Evolutionary conservation across 139 green algal species (phyloP).

Genomic region (Klebsormidium nitens): DNA sequence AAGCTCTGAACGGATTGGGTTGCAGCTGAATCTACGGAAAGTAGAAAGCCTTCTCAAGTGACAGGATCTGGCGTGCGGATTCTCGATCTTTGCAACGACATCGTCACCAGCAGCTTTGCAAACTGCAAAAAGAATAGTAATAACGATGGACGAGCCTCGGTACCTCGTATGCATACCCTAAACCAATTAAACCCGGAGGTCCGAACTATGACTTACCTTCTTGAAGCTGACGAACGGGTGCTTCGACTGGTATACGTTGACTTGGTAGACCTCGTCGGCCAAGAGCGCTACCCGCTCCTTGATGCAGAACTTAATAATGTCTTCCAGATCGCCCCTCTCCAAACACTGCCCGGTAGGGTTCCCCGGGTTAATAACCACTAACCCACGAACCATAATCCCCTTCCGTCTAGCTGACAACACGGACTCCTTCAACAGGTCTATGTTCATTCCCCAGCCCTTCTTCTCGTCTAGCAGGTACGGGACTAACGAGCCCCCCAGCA

Average conservation of each 20-base stretch:
- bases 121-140: no score
- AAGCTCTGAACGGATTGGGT: no score
- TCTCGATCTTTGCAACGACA: no score
- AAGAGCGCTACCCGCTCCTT: slow-evolving; percentile 81
- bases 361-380: slow-evolving; percentile 94
- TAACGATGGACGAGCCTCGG: no score
- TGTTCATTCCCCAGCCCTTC: slow-evolving; percentile 64
- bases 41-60: no score
- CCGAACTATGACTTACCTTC: no score
- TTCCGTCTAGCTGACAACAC: slow-evolving; percentile 43
- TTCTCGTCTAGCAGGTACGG: slow-evolving; percentile 86
- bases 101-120: no score
- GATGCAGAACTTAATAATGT: slow-evolving; percentile 72
- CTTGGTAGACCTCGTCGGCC: slow-evolving; percentile 91
- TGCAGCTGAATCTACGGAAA: no score
- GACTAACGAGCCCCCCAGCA: slow-evolving; percentile 79
- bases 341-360: slow-evolving; percentile 88
- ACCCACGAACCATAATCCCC: slow-evolving; percentile 51
- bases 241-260: slow-evolving; percentile 88
- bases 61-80: no score
- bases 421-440: slow-evolving; percentile 52
- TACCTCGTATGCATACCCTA: no score
- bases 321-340: slow-evolving; percentile 53
- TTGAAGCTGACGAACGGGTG: slow-evolving; percentile 82
- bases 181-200: no score